Evolutionary conservation across 1,284 basidiomycete species (phyloP).

Genomic region (Moesziomyces globuligerus): DNA sequence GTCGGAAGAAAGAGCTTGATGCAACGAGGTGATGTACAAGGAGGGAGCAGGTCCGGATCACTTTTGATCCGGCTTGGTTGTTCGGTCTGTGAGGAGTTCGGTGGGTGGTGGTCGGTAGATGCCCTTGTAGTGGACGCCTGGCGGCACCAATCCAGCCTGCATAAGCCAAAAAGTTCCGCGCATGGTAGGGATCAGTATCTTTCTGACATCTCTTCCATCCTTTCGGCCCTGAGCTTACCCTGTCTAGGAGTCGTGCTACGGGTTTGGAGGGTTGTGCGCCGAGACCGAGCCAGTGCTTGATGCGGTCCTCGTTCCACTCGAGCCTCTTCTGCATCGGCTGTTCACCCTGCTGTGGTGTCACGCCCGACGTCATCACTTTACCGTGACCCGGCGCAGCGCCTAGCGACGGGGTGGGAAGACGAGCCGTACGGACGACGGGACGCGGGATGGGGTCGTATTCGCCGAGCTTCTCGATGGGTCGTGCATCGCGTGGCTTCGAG

Average conservation of each 20-base stretch:
- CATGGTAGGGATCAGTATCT: neutral
- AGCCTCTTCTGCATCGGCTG: constrained; percentile 75
- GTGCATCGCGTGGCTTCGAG: constrained; percentile 81
- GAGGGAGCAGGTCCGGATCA: too few species aligned
- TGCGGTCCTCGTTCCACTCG: constrained; percentile 88
- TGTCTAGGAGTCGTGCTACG: constrained; percentile 80
- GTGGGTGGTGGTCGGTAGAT: constrained; percentile 47
- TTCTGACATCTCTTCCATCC: too few species aligned
- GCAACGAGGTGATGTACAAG: constrained; percentile 2
- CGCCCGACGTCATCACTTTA: constrained; percentile 51
- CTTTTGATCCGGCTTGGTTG: neutral
- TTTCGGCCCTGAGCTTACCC: constrained; percentile 73
- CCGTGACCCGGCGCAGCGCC: constrained; percentile 39
- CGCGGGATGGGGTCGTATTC: constrained; percentile 79
- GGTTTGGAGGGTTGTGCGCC: constrained; percentile 85
- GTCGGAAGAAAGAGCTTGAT: too few species aligned
- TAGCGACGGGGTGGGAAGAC: constrained; percentile 20
- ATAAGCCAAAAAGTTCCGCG: neutral
- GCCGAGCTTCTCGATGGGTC: constrained; percentile 88
- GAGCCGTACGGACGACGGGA: constrained; percentile 8
- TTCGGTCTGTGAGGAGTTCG: neutral
- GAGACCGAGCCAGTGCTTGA: constrained; percentile 86
- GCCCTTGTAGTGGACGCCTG: constrained; percentile 57
- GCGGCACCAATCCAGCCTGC: constrained; percentile 53
- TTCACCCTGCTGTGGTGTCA: constrained; percentile 6